These are phyloP conservation scores for Russula abietina DNA, from an alignment of 768 basidiomycete genomes.

Conservation along the genomic window DNA sequence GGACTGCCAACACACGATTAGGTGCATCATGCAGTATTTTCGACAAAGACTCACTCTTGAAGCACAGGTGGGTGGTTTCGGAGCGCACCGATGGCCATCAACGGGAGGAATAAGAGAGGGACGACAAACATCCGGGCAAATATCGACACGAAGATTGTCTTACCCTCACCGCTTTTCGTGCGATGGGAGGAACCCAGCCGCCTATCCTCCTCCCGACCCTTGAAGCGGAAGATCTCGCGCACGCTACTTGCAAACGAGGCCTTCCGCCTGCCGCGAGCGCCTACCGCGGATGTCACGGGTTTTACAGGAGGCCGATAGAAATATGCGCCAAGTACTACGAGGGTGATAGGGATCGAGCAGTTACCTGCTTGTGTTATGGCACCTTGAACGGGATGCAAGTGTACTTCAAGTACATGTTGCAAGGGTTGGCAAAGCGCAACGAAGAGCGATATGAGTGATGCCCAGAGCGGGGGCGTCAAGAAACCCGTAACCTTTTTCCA, in stretches of 20 bases:
- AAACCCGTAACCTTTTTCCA: slow-evolving; percentile 53
- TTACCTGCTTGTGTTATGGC: slow-evolving; percentile 63
- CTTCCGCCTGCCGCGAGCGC: slow-evolving; percentile 10
- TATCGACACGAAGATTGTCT: slow-evolving; percentile 80
- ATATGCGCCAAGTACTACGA: slow-evolving; percentile 90
- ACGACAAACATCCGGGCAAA: slow-evolving; percentile 81
- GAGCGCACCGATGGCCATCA: slow-evolving; percentile 59
- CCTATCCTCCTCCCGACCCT: slow-evolving; percentile 17
- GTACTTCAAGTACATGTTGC: slow-evolving; percentile 61
- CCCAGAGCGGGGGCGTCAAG: slow-evolving; percentile 88
- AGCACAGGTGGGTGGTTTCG: slow-evolving; percentile 58
- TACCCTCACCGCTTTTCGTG: slow-evolving; percentile 58
- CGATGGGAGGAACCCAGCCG: slow-evolving; percentile 16
- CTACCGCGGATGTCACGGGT: slow-evolving; percentile 11
- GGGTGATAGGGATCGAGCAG: slow-evolving; percentile 82
- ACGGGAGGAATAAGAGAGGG: slow-evolving; percentile 69
- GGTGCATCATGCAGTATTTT: slow-evolving; percentile 9
- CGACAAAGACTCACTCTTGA: slow-evolving; percentile 56
- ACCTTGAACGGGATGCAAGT: slow-evolving; percentile 60
- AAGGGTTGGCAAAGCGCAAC: slow-evolving; percentile 73
- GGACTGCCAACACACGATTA: slow-evolving; percentile 45
- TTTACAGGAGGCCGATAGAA: slow-evolving; percentile 50
- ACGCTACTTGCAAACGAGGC: slow-evolving; percentile 39
- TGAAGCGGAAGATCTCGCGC: slow-evolving; percentile 39
- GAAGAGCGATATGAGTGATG: slow-evolving; percentile 64